Base-by-base conservation (phyloP, 768 basidiomycete species). In the Multifurca ochricompacta region DNA sequence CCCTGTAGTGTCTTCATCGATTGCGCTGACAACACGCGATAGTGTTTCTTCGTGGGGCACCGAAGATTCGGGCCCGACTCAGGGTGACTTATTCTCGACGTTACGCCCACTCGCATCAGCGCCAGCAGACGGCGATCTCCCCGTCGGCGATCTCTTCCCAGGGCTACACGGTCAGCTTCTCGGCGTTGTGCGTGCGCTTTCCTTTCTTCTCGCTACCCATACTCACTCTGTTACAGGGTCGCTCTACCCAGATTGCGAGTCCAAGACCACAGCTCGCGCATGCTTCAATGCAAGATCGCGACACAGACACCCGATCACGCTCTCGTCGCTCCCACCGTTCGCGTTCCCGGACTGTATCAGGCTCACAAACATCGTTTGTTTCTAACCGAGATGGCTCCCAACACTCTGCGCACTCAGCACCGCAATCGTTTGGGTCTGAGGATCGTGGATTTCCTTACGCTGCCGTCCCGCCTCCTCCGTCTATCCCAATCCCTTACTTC, bases 41-140 rank as follows among this genome's bases (percentile, higher is more conserved):
- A 56, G 58, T 3, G 54, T 47, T 46, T 45, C 58, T 23, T 59
- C 48, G 14, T 56, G 42, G 58, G 58, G 54, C 4, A 51, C 48
- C 16, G 48, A 23, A n/a, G 47, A 56, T 5, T 56, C 48, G 19
- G 23, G 36, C 9, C 28, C 32, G 9, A 11, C 36, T 18, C 25
- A 42, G 1, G 28, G 39, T 32, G 49, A 57, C 25, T 1, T 59
- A 6, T 59, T 59, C 28, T 42, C 54, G 32, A 47, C 41, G 19
- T 19, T 59, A 21, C 48, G 31, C 19, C 43, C 48, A 0, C 48
- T 59, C 6, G 34, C 36, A 1, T 39, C 48, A 1, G 54, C 54
- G 1, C 54, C 54, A 5, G 44, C 48, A 9, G 54, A 56, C 31
- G 16, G 44, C 27, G 44, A 39, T 6, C 23, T 42, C 19, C 3